These are phyloP conservation scores for Schizopora paradoxa DNA, from an alignment of 1,284 basidiomycete species.

Conservation along the genomic window DNA sequence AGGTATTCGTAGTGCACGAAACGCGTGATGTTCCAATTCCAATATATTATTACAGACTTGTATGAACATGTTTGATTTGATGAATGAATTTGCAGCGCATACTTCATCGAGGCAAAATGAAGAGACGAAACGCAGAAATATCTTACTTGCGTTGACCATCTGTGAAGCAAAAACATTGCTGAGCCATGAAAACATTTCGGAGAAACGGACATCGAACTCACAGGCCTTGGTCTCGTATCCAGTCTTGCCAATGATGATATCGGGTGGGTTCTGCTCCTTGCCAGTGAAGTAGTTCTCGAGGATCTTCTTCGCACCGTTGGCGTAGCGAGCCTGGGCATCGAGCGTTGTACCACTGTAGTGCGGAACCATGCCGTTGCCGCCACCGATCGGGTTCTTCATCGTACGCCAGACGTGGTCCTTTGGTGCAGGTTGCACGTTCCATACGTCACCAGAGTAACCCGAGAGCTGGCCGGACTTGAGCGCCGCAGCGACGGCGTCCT, in stretches of 20 bases:
- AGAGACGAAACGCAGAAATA: no score
- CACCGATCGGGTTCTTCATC: constrained; percentile 75
- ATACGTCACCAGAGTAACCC: constrained; percentile 68
- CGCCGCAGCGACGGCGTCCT: constrained; percentile 74
- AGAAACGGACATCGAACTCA: constrained; percentile 29
- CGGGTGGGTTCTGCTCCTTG: constrained; percentile 69
- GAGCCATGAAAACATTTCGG: background rate
- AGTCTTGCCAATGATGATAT: constrained; percentile 73
- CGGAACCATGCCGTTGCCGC: constrained; percentile 83
- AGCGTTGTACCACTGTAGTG: constrained; percentile 89
- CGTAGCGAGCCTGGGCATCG: constrained; percentile 89
- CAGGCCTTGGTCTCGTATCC: constrained; percentile 65
- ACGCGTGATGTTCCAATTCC: background rate
- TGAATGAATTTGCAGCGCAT: background rate
- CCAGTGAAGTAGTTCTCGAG: constrained; percentile 70
- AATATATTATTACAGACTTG: background rate
- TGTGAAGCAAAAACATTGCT: constrained; percentile 21
- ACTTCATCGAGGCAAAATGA: no score
- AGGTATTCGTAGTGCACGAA: background rate
- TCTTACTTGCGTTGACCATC: constrained; percentile 37
- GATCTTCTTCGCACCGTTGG: constrained; percentile 75
- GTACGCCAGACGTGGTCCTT: constrained; percentile 84
- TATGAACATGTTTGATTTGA: background rate
- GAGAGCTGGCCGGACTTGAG: constrained; percentile 73
- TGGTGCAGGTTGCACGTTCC: constrained; percentile 82